These are phyloP conservation scores for Linum lewisii DNA, from an alignment of 345 rosid species.

Conservation along the genomic window DNA sequence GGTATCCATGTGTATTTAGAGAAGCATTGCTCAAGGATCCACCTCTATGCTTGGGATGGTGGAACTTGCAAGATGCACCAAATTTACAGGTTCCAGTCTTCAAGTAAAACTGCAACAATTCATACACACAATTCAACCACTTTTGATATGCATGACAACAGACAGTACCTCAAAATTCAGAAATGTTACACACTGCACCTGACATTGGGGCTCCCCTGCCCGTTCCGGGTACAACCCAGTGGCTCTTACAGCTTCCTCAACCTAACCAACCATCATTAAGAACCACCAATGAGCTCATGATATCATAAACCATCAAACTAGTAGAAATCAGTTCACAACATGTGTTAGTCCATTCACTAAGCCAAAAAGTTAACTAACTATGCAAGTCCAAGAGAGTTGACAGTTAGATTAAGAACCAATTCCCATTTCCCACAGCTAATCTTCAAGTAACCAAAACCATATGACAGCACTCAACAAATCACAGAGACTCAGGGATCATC, in stretches of 20 bases:
- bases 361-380: neutral
- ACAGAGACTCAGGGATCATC: neutral
- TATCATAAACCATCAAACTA: neutral
- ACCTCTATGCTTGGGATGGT: constrained; percentile 21
- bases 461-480: neutral
- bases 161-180: neutral
- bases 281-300: neutral
- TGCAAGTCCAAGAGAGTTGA: neutral
- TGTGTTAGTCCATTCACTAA: neutral
- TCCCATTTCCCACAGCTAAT: too few species aligned
- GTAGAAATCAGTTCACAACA: neutral
- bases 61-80: constrained; percentile 26
- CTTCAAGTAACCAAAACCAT: too few species aligned
- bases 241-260: constrained; percentile 24
- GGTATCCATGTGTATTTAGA: constrained; percentile 19
- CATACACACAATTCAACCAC: neutral
- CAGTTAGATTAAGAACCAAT: neutral
- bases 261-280: constrained; percentile 6
- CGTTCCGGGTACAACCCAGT: constrained; percentile 24
- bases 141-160: neutral
- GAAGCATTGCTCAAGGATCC: constrained; percentile 21
- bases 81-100: constrained; percentile 26
- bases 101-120: constrained; percentile 18
- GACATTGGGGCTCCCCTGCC: constrained; percentile 19
- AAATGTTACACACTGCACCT: constrained; percentile 1